phyloP scores from a whole-genome alignment of 2,329 filamentous ascomycete species.

The Trichoderma sp. region DNA sequence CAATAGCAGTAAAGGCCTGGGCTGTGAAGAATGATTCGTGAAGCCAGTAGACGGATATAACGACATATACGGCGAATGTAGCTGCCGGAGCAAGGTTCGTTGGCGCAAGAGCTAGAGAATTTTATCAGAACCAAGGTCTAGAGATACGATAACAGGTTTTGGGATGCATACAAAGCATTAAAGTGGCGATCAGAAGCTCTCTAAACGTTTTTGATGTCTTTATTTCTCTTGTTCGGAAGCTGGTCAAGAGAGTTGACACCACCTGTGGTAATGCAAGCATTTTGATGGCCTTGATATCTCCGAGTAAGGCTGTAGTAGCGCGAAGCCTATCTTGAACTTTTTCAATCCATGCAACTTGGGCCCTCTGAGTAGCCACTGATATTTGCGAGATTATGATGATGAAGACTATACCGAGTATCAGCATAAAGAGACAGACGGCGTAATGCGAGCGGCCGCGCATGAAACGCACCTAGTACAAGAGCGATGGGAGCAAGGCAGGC shows the following conservation, averaged over 20 bases:
- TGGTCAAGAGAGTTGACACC: constrained; percentile 36
- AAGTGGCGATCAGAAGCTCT: constrained; percentile 33
- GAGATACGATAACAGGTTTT: neutral
- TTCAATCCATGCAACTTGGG: constrained; percentile 46
- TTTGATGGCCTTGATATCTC: constrained; percentile 52
- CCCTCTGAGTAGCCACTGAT: constrained; percentile 29
- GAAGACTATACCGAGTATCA: constrained; percentile 29
- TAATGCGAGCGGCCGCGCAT: neutral
- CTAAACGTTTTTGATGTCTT: constrained; percentile 37
- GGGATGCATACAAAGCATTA: constrained; percentile 33
- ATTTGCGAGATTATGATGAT: constrained; percentile 32
- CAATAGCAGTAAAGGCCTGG: constrained; percentile 34
- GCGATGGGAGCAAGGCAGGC: constrained; percentile 37
- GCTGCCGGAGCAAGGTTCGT: constrained; percentile 34
- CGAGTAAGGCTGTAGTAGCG: constrained; percentile 46
- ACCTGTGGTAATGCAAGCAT: constrained; percentile 44
- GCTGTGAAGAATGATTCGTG: constrained; percentile 33
- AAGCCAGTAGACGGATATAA: constrained; percentile 36
- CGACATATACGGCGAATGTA: constrained; percentile 36
- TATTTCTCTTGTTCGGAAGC: constrained; percentile 38
- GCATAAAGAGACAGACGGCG: neutral
- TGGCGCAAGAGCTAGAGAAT: constrained; percentile 31
- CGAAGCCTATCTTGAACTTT: constrained; percentile 49
- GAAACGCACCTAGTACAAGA: constrained; percentile 30
- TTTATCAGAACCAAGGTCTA: constrained; percentile 4